These are phyloP conservation scores for Magnolia changhungtana DNA, from an alignment of 164 flowering plant species.

Conservation along the genomic window DNA sequence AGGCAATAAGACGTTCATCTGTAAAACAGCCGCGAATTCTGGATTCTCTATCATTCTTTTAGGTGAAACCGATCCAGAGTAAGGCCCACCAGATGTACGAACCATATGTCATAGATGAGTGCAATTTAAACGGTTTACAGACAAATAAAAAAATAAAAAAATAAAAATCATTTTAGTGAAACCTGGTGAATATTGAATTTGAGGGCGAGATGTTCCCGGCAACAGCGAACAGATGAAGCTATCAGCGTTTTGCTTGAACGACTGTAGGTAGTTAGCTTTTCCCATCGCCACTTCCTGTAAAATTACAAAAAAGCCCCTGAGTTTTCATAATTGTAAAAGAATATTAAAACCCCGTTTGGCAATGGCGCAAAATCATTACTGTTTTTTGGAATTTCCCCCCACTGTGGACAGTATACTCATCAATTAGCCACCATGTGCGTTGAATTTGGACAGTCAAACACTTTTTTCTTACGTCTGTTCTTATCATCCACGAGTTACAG, in stretches of 20 bases:
- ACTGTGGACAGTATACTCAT: background rate
- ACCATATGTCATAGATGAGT: too few species aligned
- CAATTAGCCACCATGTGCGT: background rate
- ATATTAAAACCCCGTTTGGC: background rate
- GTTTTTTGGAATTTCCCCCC: background rate
- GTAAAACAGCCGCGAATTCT: too few species aligned
- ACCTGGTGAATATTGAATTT: conserved; percentile 96
- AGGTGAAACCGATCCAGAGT: too few species aligned
- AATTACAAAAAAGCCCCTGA: background rate
- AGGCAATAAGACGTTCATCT: too few species aligned
- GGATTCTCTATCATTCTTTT: too few species aligned
- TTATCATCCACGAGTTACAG: too few species aligned
- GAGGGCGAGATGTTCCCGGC: conserved; percentile 74
- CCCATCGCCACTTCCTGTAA: conserved; percentile 93
- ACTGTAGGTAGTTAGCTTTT: conserved; percentile 53
- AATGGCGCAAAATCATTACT: background rate
- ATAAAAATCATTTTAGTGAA: background rate
- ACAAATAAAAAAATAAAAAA: too few species aligned
- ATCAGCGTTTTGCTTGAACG: conserved; percentile 79
- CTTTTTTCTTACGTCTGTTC: too few species aligned
- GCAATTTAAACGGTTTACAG: too few species aligned
- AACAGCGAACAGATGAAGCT: conserved; percentile 74
- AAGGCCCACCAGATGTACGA: too few species aligned
- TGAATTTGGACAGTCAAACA: too few species aligned
- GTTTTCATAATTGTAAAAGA: background rate